Evolutionary conservation across 2,329 filamentous ascomycete genomes (phyloP).

Genomic region (Cadophora malorum): DNA sequence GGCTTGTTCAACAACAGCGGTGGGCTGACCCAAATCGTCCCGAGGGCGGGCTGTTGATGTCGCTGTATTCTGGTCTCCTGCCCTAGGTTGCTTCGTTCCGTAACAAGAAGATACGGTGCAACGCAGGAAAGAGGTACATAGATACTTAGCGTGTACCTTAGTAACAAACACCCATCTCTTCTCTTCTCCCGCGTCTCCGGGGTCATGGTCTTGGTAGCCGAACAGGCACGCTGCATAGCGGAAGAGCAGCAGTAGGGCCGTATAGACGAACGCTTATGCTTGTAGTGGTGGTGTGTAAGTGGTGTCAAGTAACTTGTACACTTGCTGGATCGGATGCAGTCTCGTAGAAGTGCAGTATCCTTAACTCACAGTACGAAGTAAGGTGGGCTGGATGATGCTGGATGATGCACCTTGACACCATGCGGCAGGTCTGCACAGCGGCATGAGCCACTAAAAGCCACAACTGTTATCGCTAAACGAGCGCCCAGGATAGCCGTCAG

Average conservation of each 20-base stretch:
- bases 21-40: conserved; percentile 2
- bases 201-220: background rate
- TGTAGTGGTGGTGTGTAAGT: background rate
- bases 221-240: background rate
- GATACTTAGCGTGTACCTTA: background rate
- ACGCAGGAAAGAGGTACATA: background rate
- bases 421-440: background rate
- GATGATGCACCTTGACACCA: background rate
- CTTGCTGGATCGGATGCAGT: background rate
- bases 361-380: background rate
- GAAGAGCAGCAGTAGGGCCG: background rate
- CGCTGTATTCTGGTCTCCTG: background rate
- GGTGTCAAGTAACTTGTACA: conserved; percentile 1
- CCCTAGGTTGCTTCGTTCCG: background rate
- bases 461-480: conserved; percentile 3
- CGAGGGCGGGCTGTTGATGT: background rate
- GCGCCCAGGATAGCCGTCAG: background rate
- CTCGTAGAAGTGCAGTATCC: background rate
- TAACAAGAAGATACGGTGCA: background rate
- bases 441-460: conserved; percentile 1
- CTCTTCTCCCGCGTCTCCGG: background rate
- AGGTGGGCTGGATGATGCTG: background rate
- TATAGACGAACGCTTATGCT: background rate
- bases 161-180: background rate
- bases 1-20: background rate